These are phyloP conservation scores for Chaetomidium leptoderma DNA, from an alignment of 495 filamentous ascomycete species.

Conservation along the genomic window DNA sequence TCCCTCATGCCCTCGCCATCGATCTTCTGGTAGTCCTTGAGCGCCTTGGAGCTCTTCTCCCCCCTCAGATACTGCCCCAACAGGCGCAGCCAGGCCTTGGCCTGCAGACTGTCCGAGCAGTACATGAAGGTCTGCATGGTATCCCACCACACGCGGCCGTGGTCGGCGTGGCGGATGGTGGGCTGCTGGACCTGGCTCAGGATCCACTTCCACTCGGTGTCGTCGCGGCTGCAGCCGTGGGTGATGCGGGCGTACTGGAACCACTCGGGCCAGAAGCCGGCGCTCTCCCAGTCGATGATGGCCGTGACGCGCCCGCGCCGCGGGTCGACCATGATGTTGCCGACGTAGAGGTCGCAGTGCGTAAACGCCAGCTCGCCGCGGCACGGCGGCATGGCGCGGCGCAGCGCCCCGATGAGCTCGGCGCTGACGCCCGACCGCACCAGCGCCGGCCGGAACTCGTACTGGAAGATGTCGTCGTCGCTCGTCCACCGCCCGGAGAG, in stretches of 20 bases:
- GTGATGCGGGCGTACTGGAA: slow-evolving; percentile 17
- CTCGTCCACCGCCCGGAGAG: neutral
- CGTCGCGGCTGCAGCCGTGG: neutral
- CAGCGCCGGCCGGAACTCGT: neutral
- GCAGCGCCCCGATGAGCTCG: neutral
- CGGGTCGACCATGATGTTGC: slow-evolving; percentile 14
- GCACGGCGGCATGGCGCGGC: slow-evolving; percentile 7
- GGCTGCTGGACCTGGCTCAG: neutral
- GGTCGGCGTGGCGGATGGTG: neutral
- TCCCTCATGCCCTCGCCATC: neutral
- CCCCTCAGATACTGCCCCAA: neutral
- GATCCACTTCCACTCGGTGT: slow-evolving; percentile 6
- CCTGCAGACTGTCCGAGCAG: neutral
- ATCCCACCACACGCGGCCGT: slow-evolving; percentile 9
- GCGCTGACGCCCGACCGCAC: neutral
- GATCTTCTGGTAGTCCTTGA: neutral
- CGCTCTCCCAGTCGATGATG: slow-evolving; percentile 18
- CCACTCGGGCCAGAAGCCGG: slow-evolving; percentile 16
- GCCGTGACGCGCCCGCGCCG: slow-evolving; percentile 2
- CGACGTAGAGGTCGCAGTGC: slow-evolving; percentile 13
- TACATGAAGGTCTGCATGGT: neutral
- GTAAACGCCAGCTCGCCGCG: neutral
- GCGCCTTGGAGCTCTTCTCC: neutral
- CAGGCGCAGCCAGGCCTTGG: slow-evolving; percentile 3
- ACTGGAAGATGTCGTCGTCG: slow-evolving; percentile 4